Evolutionary conservation across 768 basidiomycete species (phyloP), one percentile per base, ranked within the genome.

Genomic region (Tulasnella sp.): DNA sequence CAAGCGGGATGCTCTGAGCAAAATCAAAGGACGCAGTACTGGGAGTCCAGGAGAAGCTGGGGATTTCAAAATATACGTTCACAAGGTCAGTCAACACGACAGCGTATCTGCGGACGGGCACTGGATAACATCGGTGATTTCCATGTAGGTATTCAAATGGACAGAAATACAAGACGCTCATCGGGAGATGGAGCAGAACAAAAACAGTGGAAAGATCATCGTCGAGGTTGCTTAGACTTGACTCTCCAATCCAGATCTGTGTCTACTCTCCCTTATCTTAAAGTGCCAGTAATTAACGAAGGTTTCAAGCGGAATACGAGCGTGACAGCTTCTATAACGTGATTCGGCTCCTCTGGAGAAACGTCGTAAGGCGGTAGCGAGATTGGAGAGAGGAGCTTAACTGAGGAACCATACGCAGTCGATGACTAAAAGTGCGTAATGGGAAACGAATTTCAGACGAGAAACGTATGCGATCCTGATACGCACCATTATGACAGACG

Each of bases 141-240:
- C 22, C 64, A 48, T 80, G 20, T 14, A 81, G 94, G 91, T 94
- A 24, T 97, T 92, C 86, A 88, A 91, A 1, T 96, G 94, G 94
- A 89, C 89, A 18, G 88, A 94, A 76, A 94, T 97, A 76, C 90
- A 91, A 83, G 90, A 90, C 42, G 96, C 96, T 2, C 95, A 96
- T 82, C 88, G 89, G 81, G 94, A 94, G 86, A 96, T 98, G 93
- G 91, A 93, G 84, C 91, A 87, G 80, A 93, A 96, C 84, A 89
- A 87, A 85, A 92, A 90, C 82, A 88, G 86, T 86, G 87, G 87
- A 4, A 88, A 88, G 84, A 85, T 87, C 54, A 83, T 87, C 20
- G 84, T 86, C 72, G 84, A 85, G 81, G 82, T 87, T 42, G 37
- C 64, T 1, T 14, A 69, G 34, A 18, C 64, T 24, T 69, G 18